phyloP scores from a whole-genome alignment of 257 asterid species.

The Cordia subcordata region DNA sequence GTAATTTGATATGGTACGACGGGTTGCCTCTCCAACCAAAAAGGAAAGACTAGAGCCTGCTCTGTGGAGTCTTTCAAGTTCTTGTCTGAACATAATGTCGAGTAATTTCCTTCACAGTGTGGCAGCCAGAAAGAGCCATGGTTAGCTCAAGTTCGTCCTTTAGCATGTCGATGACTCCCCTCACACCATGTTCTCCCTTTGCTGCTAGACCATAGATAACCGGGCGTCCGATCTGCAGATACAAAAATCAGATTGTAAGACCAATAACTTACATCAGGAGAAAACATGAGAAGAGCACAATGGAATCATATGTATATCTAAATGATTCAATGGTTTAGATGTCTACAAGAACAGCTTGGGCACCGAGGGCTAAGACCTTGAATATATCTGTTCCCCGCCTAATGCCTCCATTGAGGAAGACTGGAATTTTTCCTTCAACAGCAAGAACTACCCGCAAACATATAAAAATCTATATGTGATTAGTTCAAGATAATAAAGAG shows the following conservation, averaged over 20 bases:
- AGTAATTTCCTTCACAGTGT: conserved; percentile 36
- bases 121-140: conserved; percentile 63
- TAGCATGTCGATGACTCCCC: conserved; percentile 38
- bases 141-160: conserved; percentile 56
- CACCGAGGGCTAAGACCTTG: conserved; percentile 75
- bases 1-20: too few relatives aligned
- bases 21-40: too few relatives aligned
- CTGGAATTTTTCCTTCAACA: conserved; percentile 56
- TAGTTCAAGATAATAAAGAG: too few relatives aligned
- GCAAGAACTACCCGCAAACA: conserved; percentile 46
- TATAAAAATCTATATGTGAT: neutral
- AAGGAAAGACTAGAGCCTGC: conserved; percentile 25
- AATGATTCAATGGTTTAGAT: neutral
- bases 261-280: neutral
- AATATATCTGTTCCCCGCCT: conserved; percentile 68
- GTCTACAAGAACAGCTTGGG: conserved; percentile 55
- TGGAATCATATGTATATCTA: neutral
- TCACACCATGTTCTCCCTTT: conserved; percentile 53
- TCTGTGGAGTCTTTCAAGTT: conserved; percentile 18
- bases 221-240: conserved; percentile 56
- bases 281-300: neutral
- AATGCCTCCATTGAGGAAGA: conserved; percentile 61
- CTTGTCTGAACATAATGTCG: conserved; percentile 44
- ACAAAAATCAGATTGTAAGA: neutral
- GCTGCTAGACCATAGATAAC: conserved; percentile 49